Evolutionary conservation across 371 early-diverging fungal genomes (phyloP), one percentile per base, ranked within the genome.

Genomic region (Saksenaea oblongispora): DNA sequence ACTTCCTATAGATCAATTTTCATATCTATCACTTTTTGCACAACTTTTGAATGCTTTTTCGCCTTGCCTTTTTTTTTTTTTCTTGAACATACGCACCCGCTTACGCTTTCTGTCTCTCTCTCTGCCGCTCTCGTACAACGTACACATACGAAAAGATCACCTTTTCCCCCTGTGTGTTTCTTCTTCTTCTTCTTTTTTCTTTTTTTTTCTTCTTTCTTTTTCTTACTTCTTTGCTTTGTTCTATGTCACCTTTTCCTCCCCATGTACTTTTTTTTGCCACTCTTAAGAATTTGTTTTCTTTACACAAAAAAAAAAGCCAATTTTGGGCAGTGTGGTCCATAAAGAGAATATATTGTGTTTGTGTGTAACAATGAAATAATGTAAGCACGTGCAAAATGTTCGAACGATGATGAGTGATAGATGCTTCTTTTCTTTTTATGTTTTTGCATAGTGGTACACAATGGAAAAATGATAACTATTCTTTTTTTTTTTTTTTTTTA

Each of bases 161-260:
- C n/a, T 47, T 22, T 2, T 0, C 27, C 10, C 51, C 22, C 5
- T 47, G 1, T 18, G 9, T 22, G n/a, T 47, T 47, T 22, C 22
- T 54, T 34, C 24, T 61, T 61, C 36, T 31, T 37, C 54, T 26
- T 54, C 36, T 51, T 36, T 56, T 35, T 34, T 31, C 28, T 22
- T 17, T 14, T 35, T 14, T 63, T 41, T 47, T 8, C 56, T 42
- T 47, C 51, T 15, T 14, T 24, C 13, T 18, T 15, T 15, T 15
- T 9, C 60, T 14, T 15, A 18, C 51, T 1, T 17, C 13, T 51
- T 22, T 44, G 8, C 41, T 36, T 41, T 44, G 36, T 37, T 36
- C 41, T 44, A 26, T 13, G 26, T n/a, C 26, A n/a, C 41, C 13
- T 18, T n/a, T 42, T 59, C 4, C 31, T 59, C 31, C 35, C 58